Evolutionary conservation across 345 rosid species (phyloP).

Genomic region (Hirschfeldia incana): DNA sequence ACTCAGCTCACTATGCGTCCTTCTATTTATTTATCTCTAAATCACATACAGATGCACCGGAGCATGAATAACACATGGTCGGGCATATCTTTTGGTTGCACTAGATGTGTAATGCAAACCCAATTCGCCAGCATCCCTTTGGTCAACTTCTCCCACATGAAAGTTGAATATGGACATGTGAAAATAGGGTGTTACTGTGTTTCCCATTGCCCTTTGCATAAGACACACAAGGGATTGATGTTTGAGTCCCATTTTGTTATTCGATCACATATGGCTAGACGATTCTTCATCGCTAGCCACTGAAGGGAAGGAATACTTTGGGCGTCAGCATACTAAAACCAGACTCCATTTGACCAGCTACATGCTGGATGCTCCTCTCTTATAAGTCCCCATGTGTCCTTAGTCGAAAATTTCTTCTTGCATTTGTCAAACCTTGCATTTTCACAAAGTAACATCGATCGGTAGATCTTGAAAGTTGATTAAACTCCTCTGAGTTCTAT

Average conservation of each 20-base stretch:
- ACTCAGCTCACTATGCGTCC: background rate
- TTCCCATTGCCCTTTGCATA: background rate
- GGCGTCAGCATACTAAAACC: no score
- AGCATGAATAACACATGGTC: background rate
- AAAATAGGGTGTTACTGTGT: background rate
- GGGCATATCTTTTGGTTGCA: background rate
- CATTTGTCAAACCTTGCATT: no score
- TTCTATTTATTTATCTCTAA: background rate
- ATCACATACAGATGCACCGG: background rate
- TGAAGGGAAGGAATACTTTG: no score
- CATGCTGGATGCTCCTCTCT: no score
- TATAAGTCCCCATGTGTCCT: no score
- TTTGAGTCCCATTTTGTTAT: background rate
- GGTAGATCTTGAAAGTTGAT: no score
- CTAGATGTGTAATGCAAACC: background rate
- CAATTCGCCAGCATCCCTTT: background rate
- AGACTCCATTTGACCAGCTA: no score
- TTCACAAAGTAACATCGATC: no score
- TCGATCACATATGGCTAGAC: background rate
- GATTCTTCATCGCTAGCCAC: no score
- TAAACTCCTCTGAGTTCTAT: no score
- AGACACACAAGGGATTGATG: background rate
- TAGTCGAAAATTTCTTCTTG: no score
- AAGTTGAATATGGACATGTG: background rate
- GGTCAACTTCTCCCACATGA: background rate